These are phyloP conservation scores for Alliaria petiolata DNA, from an alignment of 345 rosid species.

Conservation along the genomic window DNA sequence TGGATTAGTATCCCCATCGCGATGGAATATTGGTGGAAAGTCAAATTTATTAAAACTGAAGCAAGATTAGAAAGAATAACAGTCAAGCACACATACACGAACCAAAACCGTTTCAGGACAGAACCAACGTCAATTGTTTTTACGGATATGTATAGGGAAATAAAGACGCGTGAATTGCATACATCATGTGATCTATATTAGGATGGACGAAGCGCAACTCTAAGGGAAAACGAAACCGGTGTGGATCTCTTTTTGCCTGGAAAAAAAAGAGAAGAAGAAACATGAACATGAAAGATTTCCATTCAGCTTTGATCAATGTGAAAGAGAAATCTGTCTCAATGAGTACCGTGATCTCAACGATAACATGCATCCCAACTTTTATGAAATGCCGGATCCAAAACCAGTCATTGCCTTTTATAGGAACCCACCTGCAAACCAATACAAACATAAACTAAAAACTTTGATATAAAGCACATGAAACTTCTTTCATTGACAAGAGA, in stretches of 20 bases:
- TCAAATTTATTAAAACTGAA: constrained; percentile 89
- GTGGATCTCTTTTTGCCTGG: constrained; percentile 96
- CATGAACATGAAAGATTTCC: neutral
- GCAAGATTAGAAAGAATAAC: constrained; percentile 6
- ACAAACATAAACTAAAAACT: neutral
- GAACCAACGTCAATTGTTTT: neutral
- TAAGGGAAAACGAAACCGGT: constrained; percentile 85
- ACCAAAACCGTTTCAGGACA: constrained; percentile 1
- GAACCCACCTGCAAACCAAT: constrained; percentile 73
- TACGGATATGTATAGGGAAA: constrained; percentile 1
- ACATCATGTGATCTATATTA: constrained; percentile 92
- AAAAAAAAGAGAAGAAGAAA: constrained; percentile 17
- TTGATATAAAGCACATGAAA: neutral
- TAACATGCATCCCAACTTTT: constrained; percentile 86
- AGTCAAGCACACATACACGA: constrained; percentile 2
- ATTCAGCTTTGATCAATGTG: neutral
- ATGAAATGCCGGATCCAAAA: constrained; percentile 98
- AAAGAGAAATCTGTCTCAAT: constrained; percentile 10
- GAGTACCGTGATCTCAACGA: constrained; percentile 89
- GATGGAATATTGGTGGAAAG: constrained; percentile 84
- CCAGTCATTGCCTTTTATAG: constrained; percentile 91
- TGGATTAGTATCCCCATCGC: constrained; percentile 68
- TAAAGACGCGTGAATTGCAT: constrained; percentile 31
- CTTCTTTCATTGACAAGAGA: constrained; percentile 3
- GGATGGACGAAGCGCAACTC: constrained; percentile 92